Base-by-base conservation (phyloP, 352 stramenopile genomes). In the Phytopythium sindhum region DNA sequence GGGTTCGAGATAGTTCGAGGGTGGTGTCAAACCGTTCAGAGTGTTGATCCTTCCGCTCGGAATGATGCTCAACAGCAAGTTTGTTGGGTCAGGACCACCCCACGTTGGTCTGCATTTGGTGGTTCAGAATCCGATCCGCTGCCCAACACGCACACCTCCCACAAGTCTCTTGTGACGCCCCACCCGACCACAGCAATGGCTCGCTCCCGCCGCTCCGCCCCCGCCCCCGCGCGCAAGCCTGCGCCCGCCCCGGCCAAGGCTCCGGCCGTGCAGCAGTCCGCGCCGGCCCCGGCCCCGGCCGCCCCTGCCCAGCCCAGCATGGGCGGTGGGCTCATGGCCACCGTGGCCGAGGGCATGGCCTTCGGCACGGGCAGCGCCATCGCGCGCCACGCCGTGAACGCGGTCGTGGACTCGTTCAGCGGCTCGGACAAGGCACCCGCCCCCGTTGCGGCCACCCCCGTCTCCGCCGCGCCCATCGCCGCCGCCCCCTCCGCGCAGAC, bases 281-380 rank as follows among this genome's bases (percentile, higher is more conserved):
- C 78, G 2, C 52, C 70, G 15, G 70, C 78, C 2, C 55, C 80
- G 2, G 68, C 69, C 3, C 73, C 72, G 31, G 66, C 72, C 1
- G 71, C 61, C 35, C 68, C 65, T 17, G 33, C 60, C 42, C 57
- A 28, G n/a, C 80, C 81, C 19, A 83, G 79, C 31, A 97, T 98
- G 80, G 89, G 98, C 56, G 82, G 87, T 26, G 95, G 95, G 19
- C 91, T 99, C 60, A 78, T 96, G 54, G 93, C 89, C 61, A 98
- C 95, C 21, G 97, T 99, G 69, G 94, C 89, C 0, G 92, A 99
- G 67, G 96, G 97, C 61, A 98, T 99, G 83, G 96, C 96, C 8
- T 99, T 98, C 72, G 97, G 97, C 68, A 98, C 94, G 17, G 97
- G 96, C 70, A 98, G 86, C 29, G 93, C 96, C 41, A 97, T 99